These are phyloP conservation scores for Fomitopsis palustris DNA, from an alignment of 1,284 basidiomycete genomes.

Conservation along the genomic window DNA sequence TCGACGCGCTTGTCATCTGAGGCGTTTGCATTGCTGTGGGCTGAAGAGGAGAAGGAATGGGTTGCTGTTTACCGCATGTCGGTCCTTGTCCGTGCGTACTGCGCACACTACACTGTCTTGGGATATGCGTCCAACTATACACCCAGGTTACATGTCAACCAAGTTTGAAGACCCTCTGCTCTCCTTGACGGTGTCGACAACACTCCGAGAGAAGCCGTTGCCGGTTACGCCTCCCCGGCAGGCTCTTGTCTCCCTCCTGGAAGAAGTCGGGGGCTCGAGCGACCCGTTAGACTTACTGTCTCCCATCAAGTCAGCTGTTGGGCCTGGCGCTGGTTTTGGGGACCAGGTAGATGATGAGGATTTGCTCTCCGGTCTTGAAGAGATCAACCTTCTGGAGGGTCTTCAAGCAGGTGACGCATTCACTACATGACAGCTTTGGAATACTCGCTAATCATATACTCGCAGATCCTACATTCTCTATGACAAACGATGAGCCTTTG, in stretches of 20 bases:
- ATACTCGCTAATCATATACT: not conserved
- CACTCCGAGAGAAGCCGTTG: conserved; percentile 70
- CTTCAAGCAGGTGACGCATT: conserved; percentile 42
- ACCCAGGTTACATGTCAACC: conserved; percentile 69
- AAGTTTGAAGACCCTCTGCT: conserved; percentile 70
- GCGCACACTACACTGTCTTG: not conserved
- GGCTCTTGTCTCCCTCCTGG: conserved; percentile 45
- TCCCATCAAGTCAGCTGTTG: conserved; percentile 12
- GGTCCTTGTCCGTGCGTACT: conserved; percentile 60
- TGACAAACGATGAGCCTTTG: conserved; percentile 30
- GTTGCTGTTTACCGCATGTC: conserved; percentile 72
- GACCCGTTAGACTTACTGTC: conserved; percentile 14
- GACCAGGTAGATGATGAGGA: conserved; percentile 30
- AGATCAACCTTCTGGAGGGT: conserved; percentile 78
- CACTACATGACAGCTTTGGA: too few relatives aligned
- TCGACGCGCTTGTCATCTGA: conserved; percentile 29
- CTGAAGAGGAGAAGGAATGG: conserved; percentile 58
- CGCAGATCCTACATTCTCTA: conserved; percentile 45
- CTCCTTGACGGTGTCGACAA: conserved; percentile 77
- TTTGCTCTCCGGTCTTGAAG: conserved; percentile 54
- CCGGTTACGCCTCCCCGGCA: conserved; percentile 48
- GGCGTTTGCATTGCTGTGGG: conserved; percentile 62
- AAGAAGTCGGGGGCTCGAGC: conserved; percentile 31
- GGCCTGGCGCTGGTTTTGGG: conserved; percentile 1
- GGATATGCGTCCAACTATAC: not conserved